Conservation (phyloP, 768 basidiomycete species). For the Tricholoma sp. region DNA sequence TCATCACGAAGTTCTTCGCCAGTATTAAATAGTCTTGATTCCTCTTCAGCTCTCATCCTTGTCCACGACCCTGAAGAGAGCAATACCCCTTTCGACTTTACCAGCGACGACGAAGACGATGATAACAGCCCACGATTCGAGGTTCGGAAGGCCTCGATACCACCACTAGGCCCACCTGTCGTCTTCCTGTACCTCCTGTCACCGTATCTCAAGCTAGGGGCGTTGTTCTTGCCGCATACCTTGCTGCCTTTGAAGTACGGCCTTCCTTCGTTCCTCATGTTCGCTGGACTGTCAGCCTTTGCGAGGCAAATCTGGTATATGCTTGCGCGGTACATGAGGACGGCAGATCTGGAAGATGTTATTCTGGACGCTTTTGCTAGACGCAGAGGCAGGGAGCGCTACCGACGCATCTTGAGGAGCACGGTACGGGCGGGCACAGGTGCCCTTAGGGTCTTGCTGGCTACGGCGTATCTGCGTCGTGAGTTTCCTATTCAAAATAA, state of each 20-base stretch:
- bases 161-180: constrained; percentile 50
- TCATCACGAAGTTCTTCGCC: constrained; percentile 21
- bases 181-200: constrained; percentile 68
- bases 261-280: constrained; percentile 44
- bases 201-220: constrained; percentile 68
- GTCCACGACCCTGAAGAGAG: constrained; percentile 49
- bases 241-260: constrained; percentile 43
- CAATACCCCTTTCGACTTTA: constrained; percentile 34
- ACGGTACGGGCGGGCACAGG: constrained; percentile 41
- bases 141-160: constrained; percentile 34
- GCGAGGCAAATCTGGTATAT: constrained; percentile 72
- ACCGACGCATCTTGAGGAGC: constrained; percentile 37
- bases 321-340: constrained; percentile 66
- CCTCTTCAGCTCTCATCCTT: constrained; percentile 56
- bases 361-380: constrained; percentile 56
- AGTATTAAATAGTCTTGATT: constrained; percentile 27
- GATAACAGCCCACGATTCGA: constrained; percentile 42
- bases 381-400: constrained; percentile 46
- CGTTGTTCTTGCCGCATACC: constrained; percentile 52
- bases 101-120: constrained; percentile 43
- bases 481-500: constrained; percentile 21
- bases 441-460: constrained; percentile 43
- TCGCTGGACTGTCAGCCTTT: constrained; percentile 55
- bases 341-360: constrained; percentile 61
- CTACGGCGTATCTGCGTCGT: constrained; percentile 65